Evolutionary conservation across 371 early-diverging fungal species (phyloP).

Genomic region (Dinochytrium kinnereticum): DNA sequence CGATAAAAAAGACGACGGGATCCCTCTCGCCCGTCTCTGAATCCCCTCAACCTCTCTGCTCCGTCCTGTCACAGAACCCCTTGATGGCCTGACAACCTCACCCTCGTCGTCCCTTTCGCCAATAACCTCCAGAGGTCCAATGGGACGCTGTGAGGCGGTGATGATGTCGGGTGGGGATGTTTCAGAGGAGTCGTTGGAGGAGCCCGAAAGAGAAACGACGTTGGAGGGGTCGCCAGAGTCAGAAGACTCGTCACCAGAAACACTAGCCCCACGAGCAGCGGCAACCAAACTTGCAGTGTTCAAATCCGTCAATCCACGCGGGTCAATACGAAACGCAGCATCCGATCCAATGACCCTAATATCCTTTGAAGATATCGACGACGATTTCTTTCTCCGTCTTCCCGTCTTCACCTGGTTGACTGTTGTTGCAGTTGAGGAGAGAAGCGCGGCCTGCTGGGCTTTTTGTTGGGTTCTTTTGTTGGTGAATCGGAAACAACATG

Average conservation of each 20-base stretch:
- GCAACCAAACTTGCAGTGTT: not conserved
- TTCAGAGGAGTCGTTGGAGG: too few relatives aligned
- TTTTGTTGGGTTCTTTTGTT: not conserved
- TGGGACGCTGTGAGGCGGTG: too few relatives aligned
- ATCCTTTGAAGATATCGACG: not conserved
- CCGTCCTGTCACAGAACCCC: not conserved
- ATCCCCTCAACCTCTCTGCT: slow-evolving; percentile 2
- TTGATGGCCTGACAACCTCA: not conserved
- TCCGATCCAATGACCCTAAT: not conserved
- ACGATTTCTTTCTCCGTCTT: not conserved
- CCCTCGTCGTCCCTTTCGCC: slow-evolving; percentile 3
- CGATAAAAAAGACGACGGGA: not conserved
- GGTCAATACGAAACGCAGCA: slow-evolving; percentile 4
- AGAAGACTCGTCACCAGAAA: too few relatives aligned
- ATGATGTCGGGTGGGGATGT: too few relatives aligned
- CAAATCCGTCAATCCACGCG: not conserved
- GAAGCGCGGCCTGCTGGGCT: not conserved
- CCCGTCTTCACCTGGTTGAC: not conserved
- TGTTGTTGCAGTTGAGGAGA: not conserved
- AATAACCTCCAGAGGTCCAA: not conserved
- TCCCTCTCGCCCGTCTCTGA: slow-evolving; percentile 4
- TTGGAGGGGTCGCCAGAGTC: too few relatives aligned
- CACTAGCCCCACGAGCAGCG: not conserved
- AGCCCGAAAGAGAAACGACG: too few relatives aligned
- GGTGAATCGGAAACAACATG: not conserved